These are phyloP conservation scores for Cryptomeria japonica DNA, from an alignment of 75 land plant genomes.

Conservation along the genomic window DNA sequence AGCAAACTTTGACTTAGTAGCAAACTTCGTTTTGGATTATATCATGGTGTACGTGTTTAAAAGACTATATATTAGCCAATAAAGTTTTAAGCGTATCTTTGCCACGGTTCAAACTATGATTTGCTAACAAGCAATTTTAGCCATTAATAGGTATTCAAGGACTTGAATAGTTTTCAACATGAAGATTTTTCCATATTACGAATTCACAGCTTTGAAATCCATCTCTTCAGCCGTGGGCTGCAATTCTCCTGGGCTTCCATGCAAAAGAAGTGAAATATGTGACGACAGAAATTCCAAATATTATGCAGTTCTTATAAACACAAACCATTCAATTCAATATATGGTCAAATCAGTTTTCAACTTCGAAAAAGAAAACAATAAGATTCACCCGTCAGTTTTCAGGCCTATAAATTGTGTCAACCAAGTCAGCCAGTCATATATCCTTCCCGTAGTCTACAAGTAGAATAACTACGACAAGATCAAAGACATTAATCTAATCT, in stretches of 20 bases:
- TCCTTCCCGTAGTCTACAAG: background rate
- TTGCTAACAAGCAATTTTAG: background rate
- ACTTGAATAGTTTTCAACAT: background rate
- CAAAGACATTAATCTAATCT: background rate
- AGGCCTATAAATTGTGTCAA: background rate
- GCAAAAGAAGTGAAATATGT: background rate
- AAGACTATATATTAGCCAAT: too few relatives aligned
- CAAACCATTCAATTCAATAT: constrained; percentile 6
- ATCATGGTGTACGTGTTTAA: background rate
- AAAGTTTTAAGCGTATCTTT: background rate
- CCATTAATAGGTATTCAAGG: background rate
- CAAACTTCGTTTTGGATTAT: background rate
- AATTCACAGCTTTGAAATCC: background rate
- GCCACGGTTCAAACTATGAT: background rate
- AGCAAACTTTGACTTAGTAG: background rate
- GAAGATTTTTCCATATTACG: background rate
- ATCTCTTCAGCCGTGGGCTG: background rate
- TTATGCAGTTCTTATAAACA: constrained; percentile 1
- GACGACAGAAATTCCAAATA: background rate
- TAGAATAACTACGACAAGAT: constrained; percentile 6
- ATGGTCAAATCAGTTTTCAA: constrained; percentile 7
- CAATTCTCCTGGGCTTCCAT: background rate
- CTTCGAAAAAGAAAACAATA: background rate
- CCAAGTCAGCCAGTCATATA: background rate
- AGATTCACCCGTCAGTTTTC: background rate